phyloP scores from a whole-genome alignment of 805 yeast genomes.

The Sugiyamaella chiloensis region DNA sequence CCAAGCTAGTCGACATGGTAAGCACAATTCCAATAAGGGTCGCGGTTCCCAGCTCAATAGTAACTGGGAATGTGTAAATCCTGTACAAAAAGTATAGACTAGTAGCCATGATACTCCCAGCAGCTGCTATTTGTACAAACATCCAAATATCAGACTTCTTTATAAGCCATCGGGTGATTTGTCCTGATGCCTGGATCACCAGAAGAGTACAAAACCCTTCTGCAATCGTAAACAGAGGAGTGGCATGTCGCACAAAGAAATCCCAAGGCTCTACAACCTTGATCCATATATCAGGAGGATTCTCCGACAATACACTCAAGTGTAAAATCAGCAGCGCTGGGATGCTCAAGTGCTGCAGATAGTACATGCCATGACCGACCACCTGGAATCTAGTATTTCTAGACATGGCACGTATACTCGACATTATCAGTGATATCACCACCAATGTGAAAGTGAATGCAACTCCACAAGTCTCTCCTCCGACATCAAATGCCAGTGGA shows the following conservation, averaged over 20 bases:
- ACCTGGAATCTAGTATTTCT: conserved; percentile 37
- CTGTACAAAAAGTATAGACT: conserved; percentile 77
- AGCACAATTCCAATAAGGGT: conserved; percentile 82
- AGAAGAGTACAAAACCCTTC: conserved; percentile 93
- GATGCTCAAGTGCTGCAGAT: conserved; percentile 74
- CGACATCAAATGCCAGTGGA: conserved; percentile 91
- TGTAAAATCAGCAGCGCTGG: conserved; percentile 73
- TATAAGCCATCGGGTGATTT: conserved; percentile 69
- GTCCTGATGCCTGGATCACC: conserved; percentile 90
- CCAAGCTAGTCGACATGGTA: conserved; percentile 69
- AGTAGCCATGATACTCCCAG: conserved; percentile 73
- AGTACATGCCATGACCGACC: conserved; percentile 49
- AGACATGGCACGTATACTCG: conserved; percentile 62
- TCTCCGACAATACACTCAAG: conserved; percentile 32
- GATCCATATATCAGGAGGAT: conserved; percentile 31
- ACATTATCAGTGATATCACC: conserved; percentile 63
- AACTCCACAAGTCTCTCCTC: conserved; percentile 87
- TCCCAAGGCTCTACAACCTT: conserved; percentile 65
- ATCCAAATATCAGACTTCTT: conserved; percentile 75
- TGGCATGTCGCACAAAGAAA: conserved; percentile 65
- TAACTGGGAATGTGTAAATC: conserved; percentile 69
- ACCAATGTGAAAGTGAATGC: conserved; percentile 75
- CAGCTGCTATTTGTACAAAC: conserved; percentile 63
- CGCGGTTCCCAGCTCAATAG: conserved; percentile 69
- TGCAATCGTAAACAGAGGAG: conserved; percentile 81